Base-by-base conservation (phyloP, 345 rosid genomes). In the Tarenaya hassleriana region DNA sequence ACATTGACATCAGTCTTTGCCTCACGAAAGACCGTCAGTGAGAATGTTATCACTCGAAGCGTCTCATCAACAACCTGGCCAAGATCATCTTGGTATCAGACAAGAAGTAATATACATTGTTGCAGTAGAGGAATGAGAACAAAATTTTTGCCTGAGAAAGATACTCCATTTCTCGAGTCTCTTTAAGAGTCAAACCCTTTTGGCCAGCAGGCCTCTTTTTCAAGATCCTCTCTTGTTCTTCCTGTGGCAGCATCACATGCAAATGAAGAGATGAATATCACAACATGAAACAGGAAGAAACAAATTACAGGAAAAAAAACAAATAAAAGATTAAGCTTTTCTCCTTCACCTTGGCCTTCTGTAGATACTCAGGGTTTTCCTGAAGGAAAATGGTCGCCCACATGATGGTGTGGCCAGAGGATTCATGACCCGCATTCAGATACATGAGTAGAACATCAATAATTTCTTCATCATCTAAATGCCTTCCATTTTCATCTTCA, bases 371-470 rank as follows among this genome's bases (percentile, higher is more conserved):
- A 1, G 88, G 86, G 52, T 90, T 80, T 33, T 79, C 67, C 41
- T 90, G 94, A 9, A 90, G 78, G 47, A 76, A 76, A 66, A 90
- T 46, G 24, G 88, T 70, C 1, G 94, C 78, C 95, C 95, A 83
- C 86, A 86, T 90, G 1, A 69, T 80, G 60, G 78, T 75, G 53
- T 90, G 95, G 14, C 80, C 95, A 0, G 95, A 86, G 42, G 97
- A 90, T 71, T 90, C 95, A 47, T 90, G 94, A 48, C 94, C 94
- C 0, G 94, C 97, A 70, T 86, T 83, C 51, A 90, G 72, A 68
- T 90, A 90, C 94, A 84, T 86, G 29, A 90, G 13, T 44, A 83
- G 53, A 24, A 90, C 41, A 44, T 90, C 95, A n/a, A 90, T 78
- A 61, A 90, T 84, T 29, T 90, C 94, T 50, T 83, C 80, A 0